Evolutionary conservation across 208 protist species (phyloP), one percentile per base, ranked within the genome.

Genomic region (Wallacemonas sp.): DNA sequence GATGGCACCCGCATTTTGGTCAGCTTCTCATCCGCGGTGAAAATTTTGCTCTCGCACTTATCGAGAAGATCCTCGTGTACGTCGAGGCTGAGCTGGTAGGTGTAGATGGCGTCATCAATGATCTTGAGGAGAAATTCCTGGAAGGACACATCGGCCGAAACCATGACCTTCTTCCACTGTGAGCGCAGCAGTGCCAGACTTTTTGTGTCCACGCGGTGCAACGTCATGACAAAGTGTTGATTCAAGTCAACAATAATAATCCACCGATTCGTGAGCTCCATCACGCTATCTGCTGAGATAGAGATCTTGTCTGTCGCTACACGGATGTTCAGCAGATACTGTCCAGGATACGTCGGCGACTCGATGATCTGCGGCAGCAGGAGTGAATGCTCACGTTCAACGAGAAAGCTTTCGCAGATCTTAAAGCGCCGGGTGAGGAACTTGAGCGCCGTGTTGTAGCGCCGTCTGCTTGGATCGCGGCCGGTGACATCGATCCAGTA

Each of bases 401-500:
- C 79, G 17, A 95, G 59, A 47, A 95, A 95, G 4, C 84, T 83
- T 63, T 90, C 82, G 47, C 83, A 89, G 47, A 95, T 62, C 27
- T 87, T 86, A 62, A 95, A 95, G 34, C 64, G 69, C 42, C 66
- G 46, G 0, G 89, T 93, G 5, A 95, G 63, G 30, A 66, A 75
- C 69, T 78, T 77, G 62, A 95, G 72, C 0, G 71, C 81, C 21
- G 22, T 70, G 61, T 86, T 81, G 79, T 95, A 95, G 46, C 72
- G 70, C n/a, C 65, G 65, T 36, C 62, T 68, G 45, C 66, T 75
- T 2, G 71, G 44, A 62, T 95, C 89, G 28, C 85, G 80, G 17
- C 89, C 89, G 22, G 75, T 82, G 46, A 95, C 84, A 47, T 92
- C 89, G 49, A 95, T 77, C 84, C 85, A 95, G 66, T 95, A 90